These are phyloP conservation scores for Dendrocalamus latiflorus DNA, from an alignment of 202 grass and related monocot species.

Conservation along the genomic window DNA sequence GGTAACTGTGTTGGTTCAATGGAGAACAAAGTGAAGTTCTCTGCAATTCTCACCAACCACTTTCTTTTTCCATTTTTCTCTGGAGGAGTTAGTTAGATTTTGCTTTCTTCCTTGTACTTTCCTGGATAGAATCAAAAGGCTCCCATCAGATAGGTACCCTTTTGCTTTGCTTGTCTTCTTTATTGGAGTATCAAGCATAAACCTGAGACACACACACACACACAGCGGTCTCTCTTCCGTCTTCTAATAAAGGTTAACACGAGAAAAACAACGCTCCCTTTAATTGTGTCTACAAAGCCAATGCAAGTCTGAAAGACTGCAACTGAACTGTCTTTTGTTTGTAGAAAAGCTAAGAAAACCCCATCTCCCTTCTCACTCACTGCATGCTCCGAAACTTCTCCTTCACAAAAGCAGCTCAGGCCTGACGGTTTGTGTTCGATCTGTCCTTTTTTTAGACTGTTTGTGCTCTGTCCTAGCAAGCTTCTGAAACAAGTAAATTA, in stretches of 20 bases:
- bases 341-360: not conserved
- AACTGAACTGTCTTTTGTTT: not conserved
- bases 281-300: not conserved
- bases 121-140: not conserved
- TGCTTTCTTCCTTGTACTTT: not conserved
- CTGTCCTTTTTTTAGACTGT: not conserved
- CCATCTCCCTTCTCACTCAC: not conserved
- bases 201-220: not conserved
- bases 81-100: not conserved
- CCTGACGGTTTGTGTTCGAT: not conserved
- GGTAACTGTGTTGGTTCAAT: not conserved
- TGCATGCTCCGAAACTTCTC: not conserved
- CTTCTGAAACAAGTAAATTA: not conserved
- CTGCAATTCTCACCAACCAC: not conserved
- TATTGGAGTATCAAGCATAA: not conserved
- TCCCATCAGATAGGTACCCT: not conserved
- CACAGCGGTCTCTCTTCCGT: not conserved
- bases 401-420: not conserved
- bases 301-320: not conserved
- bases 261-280: not conserved
- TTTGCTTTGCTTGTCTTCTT: not conserved
- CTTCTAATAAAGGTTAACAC: not conserved
- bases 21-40: too few relatives aligned
- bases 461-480: not conserved
- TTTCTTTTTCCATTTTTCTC: not conserved